Conservation (phyloP, 2,329 filamentous ascomycete species). For the Penicillium nordicum region DNA sequence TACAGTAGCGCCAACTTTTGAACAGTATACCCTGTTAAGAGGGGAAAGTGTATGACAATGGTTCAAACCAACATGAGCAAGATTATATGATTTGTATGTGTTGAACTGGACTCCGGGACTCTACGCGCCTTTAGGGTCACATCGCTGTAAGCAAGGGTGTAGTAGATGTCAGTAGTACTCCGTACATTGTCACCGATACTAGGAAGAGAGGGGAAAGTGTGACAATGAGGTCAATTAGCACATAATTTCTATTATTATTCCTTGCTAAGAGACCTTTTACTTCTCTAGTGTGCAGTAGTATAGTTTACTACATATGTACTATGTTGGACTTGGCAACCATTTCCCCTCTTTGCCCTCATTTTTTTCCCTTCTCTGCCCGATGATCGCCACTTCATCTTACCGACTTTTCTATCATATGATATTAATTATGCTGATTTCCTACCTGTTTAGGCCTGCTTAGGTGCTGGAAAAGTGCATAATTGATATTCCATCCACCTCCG, state of each 20-base stretch:
- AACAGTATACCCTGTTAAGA: background rate
- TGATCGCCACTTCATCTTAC: background rate
- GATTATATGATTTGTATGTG: background rate
- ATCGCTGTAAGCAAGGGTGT: background rate
- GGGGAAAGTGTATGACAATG: background rate
- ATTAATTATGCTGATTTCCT: background rate
- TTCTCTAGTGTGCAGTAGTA: conserved; percentile 4
- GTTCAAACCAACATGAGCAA: background rate
- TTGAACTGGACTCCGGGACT: background rate
- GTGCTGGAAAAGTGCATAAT: conserved; percentile 10
- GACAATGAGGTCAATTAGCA: conserved; percentile 8
- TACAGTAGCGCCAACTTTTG: background rate
- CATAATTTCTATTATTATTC: conserved; percentile 1
- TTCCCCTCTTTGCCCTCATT: background rate
- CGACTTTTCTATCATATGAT: background rate
- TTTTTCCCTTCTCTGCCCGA: background rate
- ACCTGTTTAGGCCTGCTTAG: background rate
- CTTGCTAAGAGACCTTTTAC: background rate
- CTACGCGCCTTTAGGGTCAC: conserved; percentile 3
- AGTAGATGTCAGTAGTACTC: background rate
- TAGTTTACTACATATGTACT: background rate
- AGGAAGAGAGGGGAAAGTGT: background rate
- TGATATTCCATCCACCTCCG: conserved; percentile 10
- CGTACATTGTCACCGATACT: background rate
- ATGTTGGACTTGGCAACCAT: background rate